Base-by-base conservation (phyloP, 2,329 filamentous ascomycete species). In the Ambrosiella beaveri region DNA sequence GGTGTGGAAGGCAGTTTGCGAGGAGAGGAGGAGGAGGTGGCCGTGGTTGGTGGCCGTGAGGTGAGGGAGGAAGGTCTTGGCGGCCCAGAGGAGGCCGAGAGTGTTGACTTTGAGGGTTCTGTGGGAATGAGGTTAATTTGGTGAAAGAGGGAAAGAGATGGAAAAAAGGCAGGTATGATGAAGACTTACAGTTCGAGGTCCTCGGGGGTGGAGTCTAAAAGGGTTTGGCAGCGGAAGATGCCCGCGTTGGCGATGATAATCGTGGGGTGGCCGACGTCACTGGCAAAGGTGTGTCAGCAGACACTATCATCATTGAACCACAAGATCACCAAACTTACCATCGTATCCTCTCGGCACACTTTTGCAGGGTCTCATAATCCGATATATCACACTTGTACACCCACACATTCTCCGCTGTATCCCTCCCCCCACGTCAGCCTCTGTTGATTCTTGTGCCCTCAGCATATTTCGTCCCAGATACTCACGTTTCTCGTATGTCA, bases 341-440 rank as follows among this genome's bases (percentile, higher is more conserved):
- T 15, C 50, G 45, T 63, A 82, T 73, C 6, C 66, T 62, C 1
- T 67, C 61, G 0, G 73, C 75, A 12, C 70, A 69, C 1, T 66
- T 61, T 3, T 69, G 63, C 60, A 81, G 75, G 49, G 69, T 70
- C 1, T 68, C 56, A 2, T 72, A 67, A 0, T 73, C 74, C 19
- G 74, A 74, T 58, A 83, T 74, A 64, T 82, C 77, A 67, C 76
- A 79, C 60, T 75, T 67, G 67, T 77, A 79, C 69, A 73, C 81
- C 63, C 71, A 68, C 39, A 81, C 71, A 49, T 61, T 63, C 37
- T 54, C 51, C 3, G 51, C 51, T 54, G 71, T 64, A 44, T 8
- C 44, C 61, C 60, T 11, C 49, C 40, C 17, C 11, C 11, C n/a
- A n/a, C 9, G 54, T 62, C 36, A 59, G 61, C 27, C 7, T 50